Base-by-base conservation (phyloP, 805 yeast species). In the Saccharomycopsis synnaedendra region DNA sequence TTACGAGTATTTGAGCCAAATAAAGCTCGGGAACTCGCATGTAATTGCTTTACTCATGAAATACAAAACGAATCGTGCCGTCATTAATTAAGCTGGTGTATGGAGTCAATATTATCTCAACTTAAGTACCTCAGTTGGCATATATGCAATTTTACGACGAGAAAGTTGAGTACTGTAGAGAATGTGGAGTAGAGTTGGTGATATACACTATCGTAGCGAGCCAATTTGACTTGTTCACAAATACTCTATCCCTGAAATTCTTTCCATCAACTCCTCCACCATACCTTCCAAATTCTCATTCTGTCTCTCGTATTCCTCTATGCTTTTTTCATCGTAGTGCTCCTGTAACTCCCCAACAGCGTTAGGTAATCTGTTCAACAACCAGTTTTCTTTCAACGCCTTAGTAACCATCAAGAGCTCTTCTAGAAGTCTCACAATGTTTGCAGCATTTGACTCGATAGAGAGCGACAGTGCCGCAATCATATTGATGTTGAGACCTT, bases 331-430 rank as follows among this genome's bases (percentile, higher is more conserved):
- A 34, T 46, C 49, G 43, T 51, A 51, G 31, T 48, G 47, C 6
- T 45, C 48, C 5, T 43, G 37, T 41, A 51, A 42, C n/a, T 50
- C 50, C 8, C 42, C 30, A 4, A 52, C 37, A 3, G 49, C 36
- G 33, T 52, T 43, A 3, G 55, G 55, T 10, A 52, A 42, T 33
- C 50, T 35, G 35, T 52, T 49, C 31, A 52, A 43, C 30, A 52
- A 35, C 55, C 55, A 52, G 5, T 33, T 32, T 36, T 52, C 55
- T 29, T 52, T 52, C 32, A 52, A 40, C 5, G 43, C 33, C 29
- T 51, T 31, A 8, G 55, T 49, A 5, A 52, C 46, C 6, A 44
- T 27, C 42, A 52, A 39, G 28, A 52, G 41, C 36, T 52, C 55
- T 32, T 49, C 55, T 19, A 52, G 32, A 3, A 49, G 40, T 32